Conservation (phyloP, 2,329 filamentous ascomycete species). For the Penicillium frequentans region DNA sequence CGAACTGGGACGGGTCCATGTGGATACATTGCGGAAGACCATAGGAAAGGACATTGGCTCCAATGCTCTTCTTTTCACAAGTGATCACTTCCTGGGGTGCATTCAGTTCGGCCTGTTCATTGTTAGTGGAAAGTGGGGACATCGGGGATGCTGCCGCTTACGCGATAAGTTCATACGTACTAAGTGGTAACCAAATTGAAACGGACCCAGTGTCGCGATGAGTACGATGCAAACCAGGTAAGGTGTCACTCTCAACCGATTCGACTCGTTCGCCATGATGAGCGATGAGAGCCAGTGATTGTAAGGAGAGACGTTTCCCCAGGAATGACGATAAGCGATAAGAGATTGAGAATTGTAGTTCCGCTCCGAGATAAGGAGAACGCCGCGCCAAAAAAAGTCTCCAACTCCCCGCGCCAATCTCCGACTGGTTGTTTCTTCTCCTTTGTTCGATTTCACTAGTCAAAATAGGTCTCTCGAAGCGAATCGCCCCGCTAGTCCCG, state of each 20-base stretch:
- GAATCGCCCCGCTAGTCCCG: conserved; percentile 28
- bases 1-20: conserved; percentile 80
- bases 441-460: neutral
- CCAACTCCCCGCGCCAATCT: conserved; percentile 5
- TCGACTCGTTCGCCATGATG: conserved; percentile 24
- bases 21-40: conserved; percentile 73
- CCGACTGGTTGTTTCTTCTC: neutral
- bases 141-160: neutral
- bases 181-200: conserved; percentile 93
- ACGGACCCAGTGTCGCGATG: conserved; percentile 77
- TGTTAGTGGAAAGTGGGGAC: neutral
- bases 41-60: conserved; percentile 12
- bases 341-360: conserved; percentile 28
- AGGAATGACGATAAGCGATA: conserved; percentile 18
- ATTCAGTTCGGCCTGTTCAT: conserved; percentile 79
- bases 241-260: conserved; percentile 56
- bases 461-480: conserved; percentile 34
- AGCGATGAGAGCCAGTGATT: neutral
- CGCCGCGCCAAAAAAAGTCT: conserved; percentile 19
- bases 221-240: conserved; percentile 77
- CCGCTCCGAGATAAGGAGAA: conserved; percentile 24
- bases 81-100: conserved; percentile 92
- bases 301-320: neutral
- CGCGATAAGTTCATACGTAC: conserved; percentile 50
- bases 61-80: conserved; percentile 65